Base-by-base conservation (phyloP, 495 filamentous ascomycete genomes). In the Lepraria neglecta region DNA sequence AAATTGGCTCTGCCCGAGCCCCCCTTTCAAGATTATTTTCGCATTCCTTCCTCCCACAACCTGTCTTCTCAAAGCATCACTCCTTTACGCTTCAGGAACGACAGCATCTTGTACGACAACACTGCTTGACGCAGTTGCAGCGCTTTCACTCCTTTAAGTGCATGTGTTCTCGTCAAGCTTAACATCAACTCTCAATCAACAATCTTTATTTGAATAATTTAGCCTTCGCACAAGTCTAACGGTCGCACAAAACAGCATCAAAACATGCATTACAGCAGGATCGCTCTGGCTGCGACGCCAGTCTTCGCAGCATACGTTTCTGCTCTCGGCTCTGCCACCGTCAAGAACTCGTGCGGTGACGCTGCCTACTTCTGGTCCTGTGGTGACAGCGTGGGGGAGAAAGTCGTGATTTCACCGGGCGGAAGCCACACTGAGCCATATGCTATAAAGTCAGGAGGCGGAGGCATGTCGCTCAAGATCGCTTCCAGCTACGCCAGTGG, bases 81-180 rank as follows among this genome's bases (percentile, higher is more conserved):
- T 65, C 64, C 55, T 63, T 65, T 65, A 45, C 46, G 53, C 64
- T 55, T 53, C 54, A 31, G 40, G 27, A 40, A 59, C 60, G 51
- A 64, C 57, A 43, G 48, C 47, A 33, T 7, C 42, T 9, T 17
- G 21, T 17, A 60, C 62, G 62, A 63, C 61, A 35, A 44, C 51
- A 53, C 64, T 65, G 64, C 64, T 65, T 51, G 64, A 65, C 60
- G 59, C 59, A 65, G 64, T 42, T 47, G 55, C 45, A 52, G 64
- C 64, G 54, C 59, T 62, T 62, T 57, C 64, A 65, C 64, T 65
- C 64, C 59, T 65, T 65, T 44, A 60, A 65, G 45, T 55, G 47
- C 60, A 52, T 28, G 45, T 45, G 55, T 12, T 56, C 21, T 24
- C 46, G 24, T 55, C 42, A 46, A 50, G 24, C 24, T 24, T 1